phyloP scores from a whole-genome alignment of 176 grass and related monocot species.

The barley (Hordeum vulgare) region MorexV3_pseudomolecules_assembly NC_058518.1:490446785-490447284 shows the following conservation, averaged over 20 bases:
- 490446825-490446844: not conserved
- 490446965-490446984: not conserved
- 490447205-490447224: conserved; percentile 69
- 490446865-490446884: not conserved
- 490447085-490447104: not conserved
- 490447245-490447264: conserved; percentile 73
- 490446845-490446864: not conserved
- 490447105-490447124: not conserved
- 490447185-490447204: conserved; percentile 33
- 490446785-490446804: conserved; percentile 79
- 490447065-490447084: not conserved
- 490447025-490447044: not conserved
- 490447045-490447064: not conserved
- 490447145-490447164: not conserved
- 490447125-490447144: not conserved
- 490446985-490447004: not conserved
- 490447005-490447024: not conserved
- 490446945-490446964: not conserved
- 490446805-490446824: not conserved
- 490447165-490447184: not conserved
- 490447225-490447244: conserved; percentile 75
- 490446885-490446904: not conserved
- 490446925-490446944: not conserved
- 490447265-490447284: conserved; percentile 47
- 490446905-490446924: not conserved